phyloP scores from a whole-genome alignment of 1,139 yeast species.

The Saccharomyces hybrid region DNA sequence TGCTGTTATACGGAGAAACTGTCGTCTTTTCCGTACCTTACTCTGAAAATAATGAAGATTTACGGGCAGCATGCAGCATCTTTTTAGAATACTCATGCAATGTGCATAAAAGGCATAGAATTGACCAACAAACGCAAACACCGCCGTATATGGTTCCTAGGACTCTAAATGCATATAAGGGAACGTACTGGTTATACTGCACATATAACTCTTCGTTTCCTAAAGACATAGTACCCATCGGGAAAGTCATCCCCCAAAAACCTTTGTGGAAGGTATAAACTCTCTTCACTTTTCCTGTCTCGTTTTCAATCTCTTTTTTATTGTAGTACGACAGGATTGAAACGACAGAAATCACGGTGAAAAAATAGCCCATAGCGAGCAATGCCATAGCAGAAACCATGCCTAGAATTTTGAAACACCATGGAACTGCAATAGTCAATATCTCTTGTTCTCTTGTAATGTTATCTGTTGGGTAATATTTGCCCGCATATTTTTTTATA shows the following conservation, averaged over 20 bases:
- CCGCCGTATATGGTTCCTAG: constrained; percentile 57
- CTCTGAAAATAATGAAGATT: neutral
- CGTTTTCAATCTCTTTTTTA: constrained; percentile 7
- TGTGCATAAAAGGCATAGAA: constrained; percentile 18
- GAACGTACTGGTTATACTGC: constrained; percentile 33
- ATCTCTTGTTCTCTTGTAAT: constrained; percentile 9
- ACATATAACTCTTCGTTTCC: constrained; percentile 48
- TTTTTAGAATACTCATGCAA: constrained; percentile 5
- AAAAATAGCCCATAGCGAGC: constrained; percentile 55
- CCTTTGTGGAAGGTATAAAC: constrained; percentile 45
- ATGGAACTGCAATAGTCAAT: constrained; percentile 16
- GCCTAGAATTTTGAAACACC: constrained; percentile 29
- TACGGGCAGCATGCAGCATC: neutral
- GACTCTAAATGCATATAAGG: constrained; percentile 44
- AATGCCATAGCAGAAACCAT: constrained; percentile 42
- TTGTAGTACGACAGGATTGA: constrained; percentile 36
- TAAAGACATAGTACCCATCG: constrained; percentile 74
- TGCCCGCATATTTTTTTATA: constrained; percentile 23
- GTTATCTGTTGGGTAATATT: constrained; percentile 14
- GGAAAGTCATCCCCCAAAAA: constrained; percentile 89
- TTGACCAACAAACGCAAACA: constrained; percentile 21
- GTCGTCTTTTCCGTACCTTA: neutral
- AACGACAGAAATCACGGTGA: constrained; percentile 49
- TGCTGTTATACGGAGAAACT: neutral
- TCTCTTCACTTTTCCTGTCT: constrained; percentile 13